Evolutionary conservation across 352 stramenopile genomes (phyloP), one percentile per base, ranked within the genome.

Genomic region (Pythium vanterpoolii): DNA sequence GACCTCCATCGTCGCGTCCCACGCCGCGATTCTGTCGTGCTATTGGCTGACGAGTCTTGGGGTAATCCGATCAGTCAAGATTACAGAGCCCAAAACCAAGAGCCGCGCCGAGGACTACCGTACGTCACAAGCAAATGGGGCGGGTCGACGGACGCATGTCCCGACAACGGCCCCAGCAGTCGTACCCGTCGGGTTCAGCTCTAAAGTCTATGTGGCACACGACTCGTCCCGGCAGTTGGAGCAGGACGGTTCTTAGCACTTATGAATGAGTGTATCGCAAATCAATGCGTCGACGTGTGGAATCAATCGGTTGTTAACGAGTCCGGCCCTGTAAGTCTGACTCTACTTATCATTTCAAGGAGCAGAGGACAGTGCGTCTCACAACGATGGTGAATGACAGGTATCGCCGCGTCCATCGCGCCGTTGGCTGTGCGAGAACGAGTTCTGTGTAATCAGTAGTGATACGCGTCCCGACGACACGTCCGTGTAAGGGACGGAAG

Each of bases 1-100:
- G 8, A 76, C 77, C 9, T 53, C 71, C 0, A 61, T 68, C 1
- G 40, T 85, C 4, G 77, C 77, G 19, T 89, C 79, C 0, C 77
- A 89, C 16, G 73, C 66, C 5, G 72, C 79, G 8, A 54, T 89
- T n/a, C 55, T 89, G 0, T 43, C 72, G 19, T 89, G 77, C 59
- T 89, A 83, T 47, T 89, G 79, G 79, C 49, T 89, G 26, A 64
- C 57, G 42, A 64, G 59, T 24, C 59, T 66, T 0, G 42, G 40
- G 9, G 42, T 66, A 14, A 56, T 46, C 23, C 36, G 40, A 16
- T 66, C 59, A 0, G 59, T 60, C 40, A 66, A 60, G 50, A 24
- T 56, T 5, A 53, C 43, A 0, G 42, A 66, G 36, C 23, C 49
- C 3, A n/a, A 31, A 26, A 30, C 26, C 0, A 51, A 27, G 7